Conservation (phyloP, 164 flowering plant genomes). For the Nymphaea thermarum region DNA sequence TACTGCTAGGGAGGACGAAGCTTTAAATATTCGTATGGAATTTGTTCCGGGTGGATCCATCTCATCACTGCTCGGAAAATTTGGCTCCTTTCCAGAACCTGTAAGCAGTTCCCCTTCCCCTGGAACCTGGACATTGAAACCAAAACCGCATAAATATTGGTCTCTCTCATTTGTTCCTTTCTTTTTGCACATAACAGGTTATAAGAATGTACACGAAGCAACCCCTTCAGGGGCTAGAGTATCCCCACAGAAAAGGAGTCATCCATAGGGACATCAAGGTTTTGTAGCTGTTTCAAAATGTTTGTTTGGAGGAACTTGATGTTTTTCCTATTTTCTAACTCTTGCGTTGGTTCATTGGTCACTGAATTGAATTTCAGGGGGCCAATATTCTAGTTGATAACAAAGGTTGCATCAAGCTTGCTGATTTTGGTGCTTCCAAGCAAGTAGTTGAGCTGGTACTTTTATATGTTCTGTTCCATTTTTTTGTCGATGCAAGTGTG, state of each 20-base stretch:
- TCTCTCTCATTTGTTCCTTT: not conserved
- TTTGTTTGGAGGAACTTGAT: not conserved
- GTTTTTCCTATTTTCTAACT: not conserved
- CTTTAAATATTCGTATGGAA: conserved; percentile 78
- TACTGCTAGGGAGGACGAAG: conserved; percentile 82
- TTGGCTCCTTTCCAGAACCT: conserved; percentile 93
- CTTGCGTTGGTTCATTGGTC: not conserved
- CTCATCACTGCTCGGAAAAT: conserved; percentile 86
- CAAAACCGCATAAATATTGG: not conserved
- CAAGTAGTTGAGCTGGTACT: conserved; percentile 92
- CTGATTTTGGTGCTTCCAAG: conserved; percentile 99
- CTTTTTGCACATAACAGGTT: conserved; percentile 36
- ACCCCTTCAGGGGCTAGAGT: conserved; percentile 75
- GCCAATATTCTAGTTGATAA: conserved; percentile 96
- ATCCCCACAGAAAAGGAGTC: conserved; percentile 77
- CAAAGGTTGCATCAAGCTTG: conserved; percentile 93
- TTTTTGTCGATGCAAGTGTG: not conserved
- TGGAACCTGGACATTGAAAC: not conserved
- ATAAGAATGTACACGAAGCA: conserved; percentile 84
- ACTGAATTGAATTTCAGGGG: conserved; percentile 35
- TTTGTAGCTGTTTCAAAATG: not conserved
- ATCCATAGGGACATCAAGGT: conserved; percentile 99
- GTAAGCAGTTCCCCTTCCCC: conserved; percentile 31
- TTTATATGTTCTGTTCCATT: not conserved
- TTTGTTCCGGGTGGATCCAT: conserved; percentile 99